Base-by-base conservation (phyloP, 2,329 filamentous ascomycete genomes). In the Ampelomyces quisqualis region DNA sequence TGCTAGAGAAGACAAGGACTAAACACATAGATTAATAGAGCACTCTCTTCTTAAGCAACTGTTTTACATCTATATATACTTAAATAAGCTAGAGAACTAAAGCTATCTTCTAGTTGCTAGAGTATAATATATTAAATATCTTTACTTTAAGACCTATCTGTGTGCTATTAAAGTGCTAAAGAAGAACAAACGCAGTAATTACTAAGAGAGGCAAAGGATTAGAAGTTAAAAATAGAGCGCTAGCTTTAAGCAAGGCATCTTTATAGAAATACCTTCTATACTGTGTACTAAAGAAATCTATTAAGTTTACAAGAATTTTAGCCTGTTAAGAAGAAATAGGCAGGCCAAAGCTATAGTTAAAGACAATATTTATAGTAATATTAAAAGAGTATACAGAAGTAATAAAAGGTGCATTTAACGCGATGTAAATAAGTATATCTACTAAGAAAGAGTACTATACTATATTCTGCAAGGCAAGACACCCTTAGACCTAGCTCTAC, bases 61-160 rank as follows among this genome's bases (percentile, higher is more conserved):
- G 0, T 45, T 38, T 10, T 6, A 29, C 2, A 45, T 45, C 30
- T 13, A 45, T 13, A 11, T 45, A 14, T 20, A 21, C 20, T 35
- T 45, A 9, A 38, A 45, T 10, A 35, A 24, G 8, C 26, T 34
- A 19, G 43, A 45, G 20, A 38, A 23, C 15, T 0, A 45, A 13
- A 45, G 34, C 30, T 13, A 46, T 22, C 27, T 46, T 21, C 8
- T 38, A 0, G 23, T 46, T 22, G 31, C 43, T 1, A 46, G 31
- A 10, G 14, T 31, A 17, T n/a, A 20, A 37, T 47, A 40, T 28
- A 27, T 47, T 2, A 47, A 47, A 31, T 43, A 47, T 24, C 43
- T 27, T 20, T 47, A 47, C 29, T 47, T 40, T 3, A 15, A 47
- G 33, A 47, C 32, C 30, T 47, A 47, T 38, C 26, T 34, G 4